Evolutionary conservation across 208 protist genomes (phyloP).

Genomic region (Phytomonas sp.): DNA sequence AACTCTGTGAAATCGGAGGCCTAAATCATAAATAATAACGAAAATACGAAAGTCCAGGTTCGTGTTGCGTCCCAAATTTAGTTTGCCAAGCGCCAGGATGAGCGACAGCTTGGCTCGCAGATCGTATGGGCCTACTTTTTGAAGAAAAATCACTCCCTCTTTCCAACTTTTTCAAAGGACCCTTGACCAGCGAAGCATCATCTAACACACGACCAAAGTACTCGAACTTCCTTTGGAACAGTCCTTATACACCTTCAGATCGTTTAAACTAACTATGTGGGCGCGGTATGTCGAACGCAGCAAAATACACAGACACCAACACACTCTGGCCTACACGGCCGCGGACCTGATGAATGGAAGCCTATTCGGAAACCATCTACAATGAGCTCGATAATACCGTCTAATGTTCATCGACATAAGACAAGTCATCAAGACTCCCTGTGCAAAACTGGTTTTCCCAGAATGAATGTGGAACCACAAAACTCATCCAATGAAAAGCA

Average conservation of each 20-base stretch:
- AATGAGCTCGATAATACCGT: slow-evolving; percentile 63
- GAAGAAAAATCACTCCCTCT: slow-evolving; percentile 55
- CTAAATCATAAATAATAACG: slow-evolving; percentile 62
- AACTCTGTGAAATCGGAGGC: slow-evolving; percentile 25
- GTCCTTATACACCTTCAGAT: slow-evolving; percentile 26
- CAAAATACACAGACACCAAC: slow-evolving; percentile 72
- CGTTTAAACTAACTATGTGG: slow-evolving; percentile 74
- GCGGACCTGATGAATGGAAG: slow-evolving; percentile 57
- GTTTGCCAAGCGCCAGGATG: slow-evolving; percentile 20
- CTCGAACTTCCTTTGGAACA: slow-evolving; percentile 45
- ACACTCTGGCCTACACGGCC: slow-evolving; percentile 64
- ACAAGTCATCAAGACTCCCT: slow-evolving; percentile 69
- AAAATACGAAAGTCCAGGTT: slow-evolving; percentile 45
- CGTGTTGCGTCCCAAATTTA: slow-evolving; percentile 36
- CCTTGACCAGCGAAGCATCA: background rate
- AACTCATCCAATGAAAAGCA: slow-evolving; percentile 70
- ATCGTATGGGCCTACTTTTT: slow-evolving; percentile 52
- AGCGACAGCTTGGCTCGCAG: slow-evolving; percentile 47
- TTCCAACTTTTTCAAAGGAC: background rate
- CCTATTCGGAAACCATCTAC: slow-evolving; percentile 41
- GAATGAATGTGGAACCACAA: slow-evolving; percentile 64
- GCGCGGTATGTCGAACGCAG: slow-evolving; percentile 68
- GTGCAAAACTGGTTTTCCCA: slow-evolving; percentile 64
- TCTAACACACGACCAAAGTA: slow-evolving; percentile 43
- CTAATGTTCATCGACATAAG: slow-evolving; percentile 63